Conservation (phyloP, 805 yeast genomes). For the Candida verbasci region DNA sequence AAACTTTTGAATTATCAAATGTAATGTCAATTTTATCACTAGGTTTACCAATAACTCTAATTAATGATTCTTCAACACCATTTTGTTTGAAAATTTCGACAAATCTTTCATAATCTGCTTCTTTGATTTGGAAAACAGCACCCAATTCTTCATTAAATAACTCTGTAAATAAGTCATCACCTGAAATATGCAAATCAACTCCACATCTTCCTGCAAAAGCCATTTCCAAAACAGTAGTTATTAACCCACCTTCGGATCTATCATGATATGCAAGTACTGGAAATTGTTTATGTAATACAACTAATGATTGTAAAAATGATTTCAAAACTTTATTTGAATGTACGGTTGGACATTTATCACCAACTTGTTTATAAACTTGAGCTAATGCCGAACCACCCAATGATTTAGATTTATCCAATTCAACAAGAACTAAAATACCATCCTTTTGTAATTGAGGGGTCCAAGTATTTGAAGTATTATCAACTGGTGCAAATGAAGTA, state of each 20-base stretch:
- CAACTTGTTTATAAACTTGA: conserved; percentile 87
- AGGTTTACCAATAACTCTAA: conserved; percentile 70
- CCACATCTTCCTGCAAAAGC: conserved; percentile 95
- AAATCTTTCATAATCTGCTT: conserved; percentile 52
- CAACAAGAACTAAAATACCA: conserved; percentile 72
- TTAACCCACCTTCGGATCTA: conserved; percentile 93
- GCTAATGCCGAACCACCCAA: conserved; percentile 95
- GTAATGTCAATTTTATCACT: conserved; percentile 41
- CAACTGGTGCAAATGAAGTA: conserved; percentile 89
- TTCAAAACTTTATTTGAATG: conserved; percentile 62
- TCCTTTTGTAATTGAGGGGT: conserved; percentile 75
- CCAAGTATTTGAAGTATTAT: conserved; percentile 86
- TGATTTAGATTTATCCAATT: conserved; percentile 57
- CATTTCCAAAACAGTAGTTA: conserved; percentile 86
- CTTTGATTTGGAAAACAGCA: conserved; percentile 84
- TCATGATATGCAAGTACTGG: conserved; percentile 89
- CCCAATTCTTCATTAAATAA: conserved; percentile 94
- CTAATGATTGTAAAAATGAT: conserved; percentile 63
- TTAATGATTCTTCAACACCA: conserved; percentile 51
- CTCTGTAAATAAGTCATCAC: conserved; percentile 43
- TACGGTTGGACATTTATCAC: conserved; percentile 79
- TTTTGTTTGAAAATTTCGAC: conserved; percentile 48
- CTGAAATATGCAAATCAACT: conserved; percentile 48
- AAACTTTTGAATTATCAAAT: conserved; percentile 44
- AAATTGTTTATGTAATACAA: conserved; percentile 62